A percentile compares a stretch with the other conserved stretches of the same genome.
phyloP scores from a whole-genome alignment of 2,329 filamentous ascomycete genomes.

The Alternaria metachromatica region DNA sequence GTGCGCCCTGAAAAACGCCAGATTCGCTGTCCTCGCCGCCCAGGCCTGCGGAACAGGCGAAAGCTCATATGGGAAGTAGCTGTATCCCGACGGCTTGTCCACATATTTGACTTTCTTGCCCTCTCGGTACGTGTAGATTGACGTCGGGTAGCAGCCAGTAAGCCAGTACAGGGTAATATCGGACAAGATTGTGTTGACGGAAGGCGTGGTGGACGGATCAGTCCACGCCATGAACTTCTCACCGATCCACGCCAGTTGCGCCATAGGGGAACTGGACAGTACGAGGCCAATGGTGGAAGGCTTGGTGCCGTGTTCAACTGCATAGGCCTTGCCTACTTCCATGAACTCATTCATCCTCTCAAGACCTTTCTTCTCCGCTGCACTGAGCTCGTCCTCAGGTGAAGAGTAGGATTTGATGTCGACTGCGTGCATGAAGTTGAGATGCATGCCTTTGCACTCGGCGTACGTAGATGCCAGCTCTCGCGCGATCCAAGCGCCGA shows the following conservation, averaged over 20 bases:
- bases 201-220: slow-evolving; percentile 49
- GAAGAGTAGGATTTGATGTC: slow-evolving; percentile 21
- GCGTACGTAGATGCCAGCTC: slow-evolving; percentile 52
- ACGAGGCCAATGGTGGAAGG: slow-evolving; percentile 64
- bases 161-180: slow-evolving; percentile 63
- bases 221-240: slow-evolving; percentile 65
- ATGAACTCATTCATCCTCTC: slow-evolving; percentile 50
- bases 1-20: slow-evolving; percentile 49
- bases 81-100: slow-evolving; percentile 53
- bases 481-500: slow-evolving; percentile 57
- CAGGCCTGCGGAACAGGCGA: slow-evolving; percentile 50
- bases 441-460: slow-evolving; percentile 56
- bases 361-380: slow-evolving; percentile 49
- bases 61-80: slow-evolving; percentile 54
- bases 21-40: slow-evolving; percentile 47
- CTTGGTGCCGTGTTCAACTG: slow-evolving; percentile 60
- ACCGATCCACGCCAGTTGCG: slow-evolving; percentile 64
- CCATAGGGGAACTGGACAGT: slow-evolving; percentile 61
- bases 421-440: slow-evolving; percentile 39
- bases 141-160: slow-evolving; percentile 57
- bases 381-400: slow-evolving; percentile 28
- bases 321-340: slow-evolving; percentile 57
- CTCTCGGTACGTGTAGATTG: slow-evolving; percentile 59
- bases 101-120: slow-evolving; percentile 35
- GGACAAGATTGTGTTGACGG: slow-evolving; percentile 56